Evolutionary conservation across 2,329 filamentous ascomycete genomes (phyloP).

Genomic region (Colletotrichum eremochloae): DNA sequence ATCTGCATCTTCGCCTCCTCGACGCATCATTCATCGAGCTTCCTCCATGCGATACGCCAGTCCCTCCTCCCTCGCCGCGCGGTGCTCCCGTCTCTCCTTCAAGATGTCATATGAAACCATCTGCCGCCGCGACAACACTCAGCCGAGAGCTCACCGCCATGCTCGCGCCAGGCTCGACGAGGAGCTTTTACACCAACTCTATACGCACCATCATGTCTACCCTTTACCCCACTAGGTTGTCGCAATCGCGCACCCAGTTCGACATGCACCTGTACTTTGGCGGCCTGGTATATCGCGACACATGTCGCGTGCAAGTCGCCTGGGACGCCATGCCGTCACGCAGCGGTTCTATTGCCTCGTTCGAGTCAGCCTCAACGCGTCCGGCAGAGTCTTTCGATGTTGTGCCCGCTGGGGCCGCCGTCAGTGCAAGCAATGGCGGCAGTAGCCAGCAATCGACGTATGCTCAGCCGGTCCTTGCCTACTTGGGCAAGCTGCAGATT

Average conservation of each 20-base stretch:
- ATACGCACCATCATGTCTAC: constrained; percentile 60
- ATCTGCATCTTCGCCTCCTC: constrained; percentile 63
- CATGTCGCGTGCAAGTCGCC: constrained; percentile 62
- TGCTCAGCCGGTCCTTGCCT: constrained; percentile 56
- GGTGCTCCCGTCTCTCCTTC: constrained; percentile 52
- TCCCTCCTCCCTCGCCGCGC: constrained; percentile 50
- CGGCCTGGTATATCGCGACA: constrained; percentile 57
- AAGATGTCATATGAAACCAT: constrained; percentile 54
- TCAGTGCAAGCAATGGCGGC: constrained; percentile 5
- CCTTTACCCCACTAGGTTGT: constrained; percentile 58
- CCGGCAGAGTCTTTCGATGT: constrained; percentile 49
- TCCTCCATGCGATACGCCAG: constrained; percentile 57
- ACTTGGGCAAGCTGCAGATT: constrained; percentile 63
- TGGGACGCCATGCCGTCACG: constrained; percentile 57
- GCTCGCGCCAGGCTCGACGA: constrained; percentile 51
- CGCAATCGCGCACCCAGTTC: constrained; percentile 45
- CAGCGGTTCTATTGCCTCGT: constrained; percentile 46
- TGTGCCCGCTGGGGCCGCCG: constrained; percentile 21
- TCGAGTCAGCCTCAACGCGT: constrained; percentile 55
- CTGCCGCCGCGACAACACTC: constrained; percentile 57
- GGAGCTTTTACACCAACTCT: constrained; percentile 55
- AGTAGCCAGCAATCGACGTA: constrained; percentile 18
- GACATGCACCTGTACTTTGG: constrained; percentile 66
- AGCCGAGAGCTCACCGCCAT: constrained; percentile 60
- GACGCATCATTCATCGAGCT: constrained; percentile 60